Conservation (phyloP, 75 land plant species). For the Pinus taeda region DNA sequence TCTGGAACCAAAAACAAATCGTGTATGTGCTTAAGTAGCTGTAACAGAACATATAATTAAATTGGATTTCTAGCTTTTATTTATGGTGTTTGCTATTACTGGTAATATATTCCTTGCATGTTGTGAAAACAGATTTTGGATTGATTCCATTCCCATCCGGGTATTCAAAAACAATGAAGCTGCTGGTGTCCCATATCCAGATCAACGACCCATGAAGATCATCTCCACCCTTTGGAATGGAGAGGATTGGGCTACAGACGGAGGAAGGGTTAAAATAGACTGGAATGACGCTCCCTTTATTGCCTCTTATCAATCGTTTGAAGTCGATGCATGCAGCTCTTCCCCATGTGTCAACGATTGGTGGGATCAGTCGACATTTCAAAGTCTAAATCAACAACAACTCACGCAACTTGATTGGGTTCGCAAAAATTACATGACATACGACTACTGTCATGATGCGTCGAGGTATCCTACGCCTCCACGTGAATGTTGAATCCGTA, state of each 20-base stretch:
- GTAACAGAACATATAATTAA: not conserved
- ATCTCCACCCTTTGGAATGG: slow-evolving; percentile 81
- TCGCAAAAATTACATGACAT: not conserved
- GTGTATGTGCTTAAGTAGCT: not conserved
- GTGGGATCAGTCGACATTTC: slow-evolving; percentile 36
- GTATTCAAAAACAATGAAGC: slow-evolving; percentile 73
- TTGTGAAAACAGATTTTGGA: slow-evolving; percentile 42
- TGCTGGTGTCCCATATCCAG: slow-evolving; percentile 51
- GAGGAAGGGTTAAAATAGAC: slow-evolving; percentile 71
- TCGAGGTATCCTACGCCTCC: slow-evolving; percentile 14
- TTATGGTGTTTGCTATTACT: not conserved
- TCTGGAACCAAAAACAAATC: not conserved
- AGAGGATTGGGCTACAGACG: slow-evolving; percentile 83
- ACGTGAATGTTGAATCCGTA: not conserved
- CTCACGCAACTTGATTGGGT: not conserved
- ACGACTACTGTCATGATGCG: slow-evolving; percentile 12
- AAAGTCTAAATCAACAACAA: slow-evolving; percentile 16
- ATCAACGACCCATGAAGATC: slow-evolving; percentile 61
- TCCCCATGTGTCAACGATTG: slow-evolving; percentile 24
- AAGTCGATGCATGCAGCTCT: slow-evolving; percentile 63
- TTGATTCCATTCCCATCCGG: slow-evolving; percentile 71
- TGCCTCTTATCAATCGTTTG: slow-evolving; percentile 61
- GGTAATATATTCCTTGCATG: too few relatives aligned
- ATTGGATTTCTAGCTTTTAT: not conserved
- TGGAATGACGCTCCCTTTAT: slow-evolving; percentile 73